Base-by-base conservation (phyloP, 2,329 filamentous ascomycete genomes). In the Epichloe typhina region DNA sequence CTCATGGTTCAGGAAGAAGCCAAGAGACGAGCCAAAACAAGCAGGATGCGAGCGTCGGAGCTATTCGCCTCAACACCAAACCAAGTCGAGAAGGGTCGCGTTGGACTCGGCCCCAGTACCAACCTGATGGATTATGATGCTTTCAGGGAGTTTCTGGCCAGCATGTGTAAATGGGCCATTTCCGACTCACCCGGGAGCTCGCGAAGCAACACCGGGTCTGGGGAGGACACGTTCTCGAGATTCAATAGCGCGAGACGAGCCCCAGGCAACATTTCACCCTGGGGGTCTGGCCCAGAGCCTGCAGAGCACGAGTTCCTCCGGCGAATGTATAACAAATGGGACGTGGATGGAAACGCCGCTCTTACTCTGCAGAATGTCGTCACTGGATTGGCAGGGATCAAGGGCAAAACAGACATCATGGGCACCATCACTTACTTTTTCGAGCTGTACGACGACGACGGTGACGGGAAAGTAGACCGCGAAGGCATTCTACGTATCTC, bases 391-490 rank as follows among this genome's bases (percentile, higher is more conserved):
- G 90, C 91, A 2, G 82, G 86, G 13, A 88, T 98, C 61, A 97
- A 95, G 66, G 91, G 93, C 8, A 89, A 86, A 50, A 83, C 84
- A 45, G 93, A 98, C 66, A 96, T 98, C 57, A 96, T 98, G 91
- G 88, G 88, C 33, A 93, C 87, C 52, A 97, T 98, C 62, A 93
- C 83, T 53, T 97, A 97, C 68, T 97, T 98, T 66, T 98, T 98
- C 59, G 88, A 96, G 61, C 79, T 98, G 0, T 96, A 97, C 65
- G 93, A 98, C 63, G 91, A 98, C 57, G 85, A 91, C 60, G 79
- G 82, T 1, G 89, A 95, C 63, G 93, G 93, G 26, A 88, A 81
- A 59, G 90, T 98, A 5, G 93, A 97, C 61, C 82, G 93, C 11
- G 93, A 98, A 66, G 93, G 93, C 5, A 98, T 98, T 52, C 68